Conservation (phyloP, 805 yeast species). For the Candida palmyrensis region DNA sequence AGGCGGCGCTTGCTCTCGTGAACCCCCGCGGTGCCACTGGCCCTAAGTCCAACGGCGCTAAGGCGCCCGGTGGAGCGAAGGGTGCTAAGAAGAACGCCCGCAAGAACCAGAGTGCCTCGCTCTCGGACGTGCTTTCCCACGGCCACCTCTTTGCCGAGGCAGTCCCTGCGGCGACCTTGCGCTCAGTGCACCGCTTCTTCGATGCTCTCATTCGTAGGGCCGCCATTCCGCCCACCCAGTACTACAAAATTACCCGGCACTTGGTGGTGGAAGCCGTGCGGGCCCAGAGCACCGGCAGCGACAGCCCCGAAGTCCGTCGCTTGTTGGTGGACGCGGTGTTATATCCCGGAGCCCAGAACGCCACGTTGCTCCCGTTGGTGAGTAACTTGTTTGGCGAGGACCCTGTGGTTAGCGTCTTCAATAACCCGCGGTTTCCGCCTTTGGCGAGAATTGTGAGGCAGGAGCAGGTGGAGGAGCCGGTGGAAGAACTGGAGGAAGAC, state of each 20-base stretch:
- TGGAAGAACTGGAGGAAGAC: slow-evolving; percentile 30
- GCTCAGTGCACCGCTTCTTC: slow-evolving; percentile 42
- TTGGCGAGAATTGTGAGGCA: slow-evolving; percentile 21
- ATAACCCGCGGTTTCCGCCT: slow-evolving; percentile 74
- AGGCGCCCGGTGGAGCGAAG: slow-evolving; percentile 1
- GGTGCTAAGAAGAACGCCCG: slow-evolving; percentile 29
- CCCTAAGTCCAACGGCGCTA: slow-evolving; percentile 2
- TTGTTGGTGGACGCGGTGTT: slow-evolving; percentile 52
- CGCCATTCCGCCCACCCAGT: slow-evolving; percentile 56
- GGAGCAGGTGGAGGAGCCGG: slow-evolving; percentile 36
- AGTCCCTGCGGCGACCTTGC: slow-evolving; percentile 33
- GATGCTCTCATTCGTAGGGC: slow-evolving; percentile 42
- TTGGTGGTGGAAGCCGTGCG: slow-evolving; percentile 30
- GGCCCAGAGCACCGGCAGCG: slow-evolving; percentile 17
- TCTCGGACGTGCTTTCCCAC: slow-evolving; percentile 67
- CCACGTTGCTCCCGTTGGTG: slow-evolving; percentile 70
- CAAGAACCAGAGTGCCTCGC: slow-evolving; percentile 41
- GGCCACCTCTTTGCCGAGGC: slow-evolving; percentile 46
- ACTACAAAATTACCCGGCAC: slow-evolving; percentile 47
- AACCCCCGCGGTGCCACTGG: slow-evolving; percentile 25
- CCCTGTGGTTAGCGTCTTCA: slow-evolving; percentile 51
- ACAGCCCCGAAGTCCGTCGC: slow-evolving; percentile 27
- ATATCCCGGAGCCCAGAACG: slow-evolving; percentile 61
- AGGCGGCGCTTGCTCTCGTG: slow-evolving; percentile 42
- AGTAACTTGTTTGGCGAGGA: slow-evolving; percentile 46